Evolutionary conservation across 75 land plant genomes (phyloP), one percentile per base, ranked within the genome.

Genomic region (Isoetes taiwanensis): DNA sequence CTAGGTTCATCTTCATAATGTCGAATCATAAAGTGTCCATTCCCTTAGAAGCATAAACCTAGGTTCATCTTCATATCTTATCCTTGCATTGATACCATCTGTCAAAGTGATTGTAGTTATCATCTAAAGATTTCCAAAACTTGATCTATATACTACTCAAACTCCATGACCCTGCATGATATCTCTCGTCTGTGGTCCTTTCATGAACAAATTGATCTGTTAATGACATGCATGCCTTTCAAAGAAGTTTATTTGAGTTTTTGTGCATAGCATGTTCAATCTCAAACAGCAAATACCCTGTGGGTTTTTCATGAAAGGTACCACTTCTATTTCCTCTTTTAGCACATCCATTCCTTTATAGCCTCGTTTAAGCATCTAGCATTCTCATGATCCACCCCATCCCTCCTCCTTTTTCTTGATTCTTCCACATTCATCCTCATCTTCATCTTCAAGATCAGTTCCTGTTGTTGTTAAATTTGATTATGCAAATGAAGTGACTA

Each of bases 201-300:
- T 90, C 97, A 30, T 91, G 97, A 17, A 86, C 94, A 59, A 91
- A 86, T 63, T 91, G 93, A 67, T 91, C 93, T 2, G 97, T 91
- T 19, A 91, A 65, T 0, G 93, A 72, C 2, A 91, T 93, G 65
- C 97, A 86, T 43, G 97, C 93, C 43, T 86, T 58, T 93, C 97
- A 91, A 2, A 91, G 80, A 53, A 78, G 54, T 75, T 91, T 93
- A 54, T 86, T 86, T 2, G 74, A 83, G 83, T 78, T 91, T 66
- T 78, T 91, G 58, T 90, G 73, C 28, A 86, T 61, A 23, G 80
- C 69, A 65, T 91, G 84, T 8, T 84, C 70, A 17, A 86, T 61
- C 34, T 91, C 97, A 72, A 68, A 83, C 84, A 91, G 69, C 62
- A 82, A 70, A 52, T 77, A 80, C 2, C 97, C 97, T 0, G 97